Evolutionary conservation across 1,284 basidiomycete genomes (phyloP).

Genomic region (Takashimella tepidaria): DNA sequence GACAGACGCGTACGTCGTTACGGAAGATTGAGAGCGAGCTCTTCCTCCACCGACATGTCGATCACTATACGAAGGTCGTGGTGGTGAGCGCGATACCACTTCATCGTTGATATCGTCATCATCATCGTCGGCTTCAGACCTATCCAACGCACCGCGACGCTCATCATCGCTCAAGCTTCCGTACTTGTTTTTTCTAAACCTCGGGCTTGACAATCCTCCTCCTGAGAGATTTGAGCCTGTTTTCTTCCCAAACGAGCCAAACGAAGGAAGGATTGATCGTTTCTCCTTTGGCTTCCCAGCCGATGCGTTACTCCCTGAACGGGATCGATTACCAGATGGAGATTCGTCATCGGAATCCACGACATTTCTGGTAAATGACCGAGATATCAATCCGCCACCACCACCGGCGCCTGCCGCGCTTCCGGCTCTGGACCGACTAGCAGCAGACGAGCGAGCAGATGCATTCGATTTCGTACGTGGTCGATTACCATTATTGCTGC

Average conservation of each 20-base stretch:
- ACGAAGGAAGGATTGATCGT: constrained; percentile 35
- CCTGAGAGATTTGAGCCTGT: constrained; percentile 17
- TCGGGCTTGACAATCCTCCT: constrained; percentile 30
- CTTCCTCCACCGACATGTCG: constrained; percentile 1
- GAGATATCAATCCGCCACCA: not conserved
- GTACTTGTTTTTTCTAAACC: constrained; percentile 55
- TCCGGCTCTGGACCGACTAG: not conserved
- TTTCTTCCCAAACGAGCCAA: constrained; percentile 42
- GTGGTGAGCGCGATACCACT: not conserved
- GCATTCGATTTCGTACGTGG: constrained; percentile 37
- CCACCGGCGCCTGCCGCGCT: not conserved
- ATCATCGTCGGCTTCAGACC: constrained; percentile 30
- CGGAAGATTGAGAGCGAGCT: constrained; percentile 8
- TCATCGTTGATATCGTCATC: constrained; percentile 50
- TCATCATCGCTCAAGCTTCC: constrained; percentile 44
- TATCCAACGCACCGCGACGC: constrained; percentile 35
- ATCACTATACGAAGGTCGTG: not conserved
- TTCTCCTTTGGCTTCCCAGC: constrained; percentile 29
- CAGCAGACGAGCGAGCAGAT: constrained; percentile 17
- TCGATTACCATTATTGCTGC: constrained; percentile 7
- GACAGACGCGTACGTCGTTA: constrained; percentile 1
- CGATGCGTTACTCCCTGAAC: constrained; percentile 42
- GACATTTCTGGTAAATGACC: not conserved
- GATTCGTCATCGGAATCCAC: constrained; percentile 4
- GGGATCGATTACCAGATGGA: constrained; percentile 25